Conservation (phyloP, 208 protist species). For the Trypanosoma cruzi region DNA sequence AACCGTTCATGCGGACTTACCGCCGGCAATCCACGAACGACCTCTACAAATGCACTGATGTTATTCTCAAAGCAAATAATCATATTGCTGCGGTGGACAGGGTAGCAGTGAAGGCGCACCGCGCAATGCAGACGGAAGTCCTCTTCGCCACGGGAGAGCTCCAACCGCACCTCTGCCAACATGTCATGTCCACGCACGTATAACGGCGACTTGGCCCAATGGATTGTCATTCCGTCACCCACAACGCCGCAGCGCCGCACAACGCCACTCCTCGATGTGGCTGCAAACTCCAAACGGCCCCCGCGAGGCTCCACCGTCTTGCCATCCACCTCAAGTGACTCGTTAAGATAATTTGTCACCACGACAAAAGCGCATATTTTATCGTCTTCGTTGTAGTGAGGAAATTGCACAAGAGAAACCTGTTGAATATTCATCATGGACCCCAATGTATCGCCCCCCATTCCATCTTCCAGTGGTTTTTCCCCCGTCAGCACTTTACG, state of each 20-base stretch:
- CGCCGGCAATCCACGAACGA: constrained; percentile 20
- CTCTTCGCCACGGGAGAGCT: constrained; percentile 29
- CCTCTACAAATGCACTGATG: constrained; percentile 42
- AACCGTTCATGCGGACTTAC: constrained; percentile 43
- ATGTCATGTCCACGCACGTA: constrained; percentile 60
- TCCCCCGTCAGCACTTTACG: constrained; percentile 5
- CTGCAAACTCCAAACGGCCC: constrained; percentile 44
- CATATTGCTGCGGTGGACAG: constrained; percentile 57
- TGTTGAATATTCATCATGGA: not conserved
- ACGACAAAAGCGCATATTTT: constrained; percentile 35
- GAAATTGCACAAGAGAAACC: not conserved
- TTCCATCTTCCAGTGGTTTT: not conserved
- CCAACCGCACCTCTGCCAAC: constrained; percentile 57
- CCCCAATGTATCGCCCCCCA: not conserved
- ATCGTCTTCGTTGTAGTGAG: constrained; percentile 17
- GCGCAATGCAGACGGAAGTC: constrained; percentile 48
- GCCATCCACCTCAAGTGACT: constrained; percentile 26
- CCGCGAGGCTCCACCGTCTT: constrained; percentile 39
- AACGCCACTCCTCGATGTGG: constrained; percentile 25
- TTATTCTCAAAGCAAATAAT: constrained; percentile 86
- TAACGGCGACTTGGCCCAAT: constrained; percentile 56
- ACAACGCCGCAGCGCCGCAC: constrained; percentile 28
- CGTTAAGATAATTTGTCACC: constrained; percentile 63
- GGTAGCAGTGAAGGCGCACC: constrained; percentile 61
- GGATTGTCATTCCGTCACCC: constrained; percentile 38